Percentiles rank a stretch among this genome's conserved stretches.
Conservation (phyloP, 768 basidiomycete species). For the Phylloporus arenicola region DNA sequence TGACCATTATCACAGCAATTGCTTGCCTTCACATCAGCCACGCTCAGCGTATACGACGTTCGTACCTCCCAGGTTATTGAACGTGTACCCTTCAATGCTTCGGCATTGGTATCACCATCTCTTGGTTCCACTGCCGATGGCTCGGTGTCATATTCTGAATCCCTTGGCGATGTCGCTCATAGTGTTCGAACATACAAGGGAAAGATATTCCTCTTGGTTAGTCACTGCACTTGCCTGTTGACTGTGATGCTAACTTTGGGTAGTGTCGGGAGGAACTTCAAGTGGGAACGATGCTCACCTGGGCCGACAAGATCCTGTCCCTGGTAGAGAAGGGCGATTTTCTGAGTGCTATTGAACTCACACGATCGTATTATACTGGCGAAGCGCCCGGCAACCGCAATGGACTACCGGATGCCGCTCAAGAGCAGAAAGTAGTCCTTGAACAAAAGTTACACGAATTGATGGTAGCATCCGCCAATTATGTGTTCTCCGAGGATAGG, state of each 20-base stretch:
- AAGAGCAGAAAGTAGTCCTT: constrained; percentile 57
- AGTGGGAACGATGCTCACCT: constrained; percentile 84
- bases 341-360: constrained; percentile 81
- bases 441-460: constrained; percentile 74
- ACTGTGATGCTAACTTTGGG: constrained; percentile 5
- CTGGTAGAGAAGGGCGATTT: constrained; percentile 86
- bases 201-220: constrained; percentile 84
- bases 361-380: constrained; percentile 74
- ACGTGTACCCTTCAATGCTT: constrained; percentile 50
- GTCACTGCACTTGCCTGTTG: constrained; percentile 20
- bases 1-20: constrained; percentile 51
- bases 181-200: constrained; percentile 83
- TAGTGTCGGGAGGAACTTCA: constrained; percentile 62
- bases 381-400: constrained; percentile 82
- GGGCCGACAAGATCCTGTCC: constrained; percentile 88
- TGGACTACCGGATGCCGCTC: constrained; percentile 66
- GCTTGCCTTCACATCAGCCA: constrained; percentile 49
- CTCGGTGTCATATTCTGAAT: constrained; percentile 43
- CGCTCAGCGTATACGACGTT: constrained; percentile 68
- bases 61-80: constrained; percentile 56
- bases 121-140: constrained; percentile 43
- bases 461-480: constrained; percentile 81
- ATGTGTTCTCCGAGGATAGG: constrained; percentile 93
- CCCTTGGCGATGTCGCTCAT: constrained; percentile 52
- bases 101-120: constrained; percentile 51